A percentile compares a stretch with the other conserved stretches of the same genome.
phyloP scores from a whole-genome alignment of 116 monocot genomes.

The Posidonia oceanica region DNA sequence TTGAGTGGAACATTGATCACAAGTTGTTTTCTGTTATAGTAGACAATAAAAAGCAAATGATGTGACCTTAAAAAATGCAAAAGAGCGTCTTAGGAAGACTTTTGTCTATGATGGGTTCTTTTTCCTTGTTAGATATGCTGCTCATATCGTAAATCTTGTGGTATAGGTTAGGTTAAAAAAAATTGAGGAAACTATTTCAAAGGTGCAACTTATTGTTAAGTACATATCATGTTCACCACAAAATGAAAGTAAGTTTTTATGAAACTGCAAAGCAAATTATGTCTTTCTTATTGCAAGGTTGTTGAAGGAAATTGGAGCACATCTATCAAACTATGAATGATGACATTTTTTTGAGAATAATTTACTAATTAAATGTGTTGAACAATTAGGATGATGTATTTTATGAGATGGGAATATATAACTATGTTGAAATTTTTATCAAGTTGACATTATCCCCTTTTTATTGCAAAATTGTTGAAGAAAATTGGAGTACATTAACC shows the following conservation, averaged over 20 bases:
- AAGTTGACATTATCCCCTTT: too few relatives aligned
- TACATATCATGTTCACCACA: background rate
- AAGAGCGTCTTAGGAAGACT: background rate
- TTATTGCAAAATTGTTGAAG: too few relatives aligned
- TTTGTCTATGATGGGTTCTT: slow-evolving; percentile 9
- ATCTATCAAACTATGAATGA: too few relatives aligned
- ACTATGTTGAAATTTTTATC: too few relatives aligned
- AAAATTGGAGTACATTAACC: too few relatives aligned
- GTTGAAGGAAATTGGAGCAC: too few relatives aligned
- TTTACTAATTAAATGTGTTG: too few relatives aligned
- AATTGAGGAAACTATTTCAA: background rate
- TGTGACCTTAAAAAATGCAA: slow-evolving; percentile 1
- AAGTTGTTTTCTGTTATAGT: slow-evolving; percentile 21
- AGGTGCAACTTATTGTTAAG: background rate
- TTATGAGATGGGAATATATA: too few relatives aligned
- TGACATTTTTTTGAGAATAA: too few relatives aligned
- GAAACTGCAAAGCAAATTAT: too few relatives aligned
- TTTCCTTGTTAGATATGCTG: slow-evolving; percentile 17
- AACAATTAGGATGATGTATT: too few relatives aligned
- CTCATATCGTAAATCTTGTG: slow-evolving; percentile 4
- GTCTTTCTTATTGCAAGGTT: too few relatives aligned
- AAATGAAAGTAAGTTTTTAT: background rate
- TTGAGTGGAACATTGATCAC: slow-evolving; percentile 17
- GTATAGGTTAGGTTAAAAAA: slow-evolving; percentile 6
- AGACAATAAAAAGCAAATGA: slow-evolving; percentile 12